phyloP scores from a whole-genome alignment of 768 basidiomycete species.

The Xerocomellus amylosporus region DNA sequence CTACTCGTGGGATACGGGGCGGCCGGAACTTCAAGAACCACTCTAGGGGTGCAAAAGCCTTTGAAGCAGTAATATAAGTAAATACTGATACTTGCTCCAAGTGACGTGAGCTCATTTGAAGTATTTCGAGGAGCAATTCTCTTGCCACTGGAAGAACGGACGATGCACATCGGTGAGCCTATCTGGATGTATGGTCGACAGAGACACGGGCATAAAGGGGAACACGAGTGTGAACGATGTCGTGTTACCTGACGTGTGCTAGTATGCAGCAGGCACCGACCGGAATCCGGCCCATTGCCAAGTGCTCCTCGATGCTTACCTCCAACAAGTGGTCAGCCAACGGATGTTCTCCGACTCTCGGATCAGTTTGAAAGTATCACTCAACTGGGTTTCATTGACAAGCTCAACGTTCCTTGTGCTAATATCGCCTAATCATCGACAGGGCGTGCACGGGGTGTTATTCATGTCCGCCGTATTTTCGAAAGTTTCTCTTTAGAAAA shows the following conservation, averaged over 20 bases:
- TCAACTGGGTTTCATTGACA: constrained; percentile 7
- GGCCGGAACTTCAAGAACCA: constrained; percentile 20
- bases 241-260: constrained; percentile 1
- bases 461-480: constrained; percentile 30
- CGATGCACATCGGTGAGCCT: neutral
- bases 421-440: constrained; percentile 26
- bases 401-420: constrained; percentile 14
- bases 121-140: neutral
- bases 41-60: neutral
- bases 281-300: neutral
- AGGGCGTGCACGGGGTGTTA: constrained; percentile 19
- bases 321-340: neutral
- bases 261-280: constrained; percentile 4
- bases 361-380: constrained; percentile 8
- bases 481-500: constrained; percentile 24
- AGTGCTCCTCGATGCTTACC: neutral
- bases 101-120: neutral
- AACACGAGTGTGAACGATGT: neutral
- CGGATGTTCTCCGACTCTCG: constrained; percentile 11
- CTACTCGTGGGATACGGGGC: neutral
- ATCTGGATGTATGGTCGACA: too few species aligned
- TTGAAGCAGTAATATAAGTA: constrained; percentile 2
- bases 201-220: too few species aligned
- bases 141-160: neutral
- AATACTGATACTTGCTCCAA: neutral